These are phyloP conservation scores for Diutina sp. DNA, from an alignment of 1,139 yeast genomes.

Conservation along the genomic window DNA sequence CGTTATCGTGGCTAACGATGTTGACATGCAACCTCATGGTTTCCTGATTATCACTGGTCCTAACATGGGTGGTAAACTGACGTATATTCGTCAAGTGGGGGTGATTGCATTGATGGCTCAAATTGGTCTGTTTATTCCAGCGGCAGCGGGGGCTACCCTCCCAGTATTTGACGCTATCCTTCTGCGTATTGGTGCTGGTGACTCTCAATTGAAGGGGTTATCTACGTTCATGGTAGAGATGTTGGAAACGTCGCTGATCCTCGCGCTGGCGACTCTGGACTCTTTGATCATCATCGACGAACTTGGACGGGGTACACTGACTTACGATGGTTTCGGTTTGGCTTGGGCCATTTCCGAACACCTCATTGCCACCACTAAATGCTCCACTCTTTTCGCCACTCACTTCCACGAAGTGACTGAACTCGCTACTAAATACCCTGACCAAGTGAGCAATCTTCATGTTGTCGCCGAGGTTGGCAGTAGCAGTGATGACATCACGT, in stretches of 20 bases:
- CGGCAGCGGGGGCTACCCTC: conserved; percentile 40
- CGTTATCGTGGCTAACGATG: conserved; percentile 80
- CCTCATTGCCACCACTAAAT: conserved; percentile 53
- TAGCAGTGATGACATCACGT: conserved; percentile 57
- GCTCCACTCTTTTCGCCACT: conserved; percentile 87
- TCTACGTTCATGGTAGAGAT: conserved; percentile 97
- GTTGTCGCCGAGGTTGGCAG: conserved; percentile 83
- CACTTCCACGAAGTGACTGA: conserved; percentile 93
- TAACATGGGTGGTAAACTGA: conserved; percentile 97
- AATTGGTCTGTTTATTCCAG: conserved; percentile 84
- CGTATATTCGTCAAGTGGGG: conserved; percentile 86
- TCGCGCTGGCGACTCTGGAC: conserved; percentile 73
- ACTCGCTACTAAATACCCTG: conserved; percentile 45
- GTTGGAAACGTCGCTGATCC: conserved; percentile 89
- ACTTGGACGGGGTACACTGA: conserved; percentile 91
- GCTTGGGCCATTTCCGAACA: conserved; percentile 95
- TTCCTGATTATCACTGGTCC: conserved; percentile 92
- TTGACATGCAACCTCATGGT: conserved; percentile 23
- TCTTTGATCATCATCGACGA: conserved; percentile 90
- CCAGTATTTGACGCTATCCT: conserved; percentile 82
- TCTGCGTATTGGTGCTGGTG: conserved; percentile 98
- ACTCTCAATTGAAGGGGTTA: conserved; percentile 90
- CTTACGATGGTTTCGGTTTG: conserved; percentile 94
- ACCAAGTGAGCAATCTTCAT: conserved; percentile 63
- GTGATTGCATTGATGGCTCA: conserved; percentile 85